Evolutionary conservation across 257 asterid species (phyloP), one percentile per base, ranked within the genome.

Genomic region (Rubia yunnanensis): DNA sequence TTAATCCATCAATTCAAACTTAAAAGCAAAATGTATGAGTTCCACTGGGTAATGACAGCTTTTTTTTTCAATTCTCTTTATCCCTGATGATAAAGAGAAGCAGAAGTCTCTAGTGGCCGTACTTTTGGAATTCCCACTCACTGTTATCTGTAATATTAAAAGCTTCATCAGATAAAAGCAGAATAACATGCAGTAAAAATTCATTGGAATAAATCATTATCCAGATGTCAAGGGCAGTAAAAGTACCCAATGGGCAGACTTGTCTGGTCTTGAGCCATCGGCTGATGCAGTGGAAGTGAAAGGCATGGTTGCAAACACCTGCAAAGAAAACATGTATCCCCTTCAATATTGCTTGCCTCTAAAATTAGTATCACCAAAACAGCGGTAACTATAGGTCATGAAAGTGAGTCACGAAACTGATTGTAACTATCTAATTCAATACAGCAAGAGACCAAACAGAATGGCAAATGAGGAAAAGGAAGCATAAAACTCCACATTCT

Each of bases 191-290:
- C 41, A 27, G 23, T 7, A 24, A 30, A 58, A 54, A 35, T 35
- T 14, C 18, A 7, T 36, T 49, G 11, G 28, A n/a, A 7, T 28
- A 17, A 64, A 46, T 5, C 17, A 56, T n/a, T 0, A 54, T 11
- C 4, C 39, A 35, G 31, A 5, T 56, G 3, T 54, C 15, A 9
- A 17, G n/a, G n/a, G 50, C 31, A 35, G 30, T 3, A 48, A 32
- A 61, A 85, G 74, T 78, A 88, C 99, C 99, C 13, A 92, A 69
- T 20, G 99, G 99, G 81, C 99, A 92, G 53, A 92, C 99, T 80
- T 92, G 97, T 59, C 99, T 96, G 68, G 96, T 92, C 76, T 92
- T 92, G 76, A 92, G 97, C 99, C 97, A 89, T 71, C 99, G 82
- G 84, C 97, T 92, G 71, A 92, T 89, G 88, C 99, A 92, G 65